A percentile compares a stretch with the other conserved stretches of the same genome.
phyloP scores from a whole-genome alignment of 768 basidiomycete species.

The Pholiota conissans region DNA sequence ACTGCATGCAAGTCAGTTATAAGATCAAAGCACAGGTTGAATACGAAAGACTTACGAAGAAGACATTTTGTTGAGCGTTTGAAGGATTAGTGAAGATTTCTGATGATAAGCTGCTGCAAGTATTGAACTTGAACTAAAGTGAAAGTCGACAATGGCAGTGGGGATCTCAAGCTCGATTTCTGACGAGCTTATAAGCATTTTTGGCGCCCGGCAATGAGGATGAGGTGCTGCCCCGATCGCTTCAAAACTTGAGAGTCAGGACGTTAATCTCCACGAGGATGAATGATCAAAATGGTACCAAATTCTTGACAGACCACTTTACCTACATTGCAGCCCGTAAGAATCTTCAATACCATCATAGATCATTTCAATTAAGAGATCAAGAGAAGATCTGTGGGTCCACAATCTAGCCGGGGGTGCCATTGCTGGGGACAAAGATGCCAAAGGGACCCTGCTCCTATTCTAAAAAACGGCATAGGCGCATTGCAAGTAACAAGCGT shows the following conservation, averaged over 20 bases:
- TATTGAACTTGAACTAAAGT: not conserved
- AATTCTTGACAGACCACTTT: not conserved
- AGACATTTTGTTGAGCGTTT: too few species aligned
- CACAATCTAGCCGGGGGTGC: not conserved
- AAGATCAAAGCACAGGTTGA: too few species aligned
- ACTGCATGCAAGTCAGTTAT: not conserved
- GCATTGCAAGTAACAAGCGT: not conserved
- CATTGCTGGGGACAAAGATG: not conserved
- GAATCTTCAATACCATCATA: not conserved
- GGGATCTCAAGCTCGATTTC: conserved; percentile 6
- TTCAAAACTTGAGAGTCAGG: conserved; percentile 5
- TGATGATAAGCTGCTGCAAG: not conserved
- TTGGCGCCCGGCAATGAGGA: conserved; percentile 15
- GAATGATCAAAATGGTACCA: not conserved
- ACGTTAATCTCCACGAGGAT: conserved; percentile 14
- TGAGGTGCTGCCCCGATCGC: conserved; percentile 17
- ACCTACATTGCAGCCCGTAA: not conserved
- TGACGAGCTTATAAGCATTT: conserved; percentile 10
- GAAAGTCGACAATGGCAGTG: conserved; percentile 4
- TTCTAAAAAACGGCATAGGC: not conserved
- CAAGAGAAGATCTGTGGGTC: not conserved
- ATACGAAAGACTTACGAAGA: too few species aligned
- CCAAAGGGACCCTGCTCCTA: not conserved
- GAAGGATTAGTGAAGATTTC: not conserved
- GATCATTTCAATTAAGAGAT: not conserved